Evolutionary conservation across 73 alveolate species (phyloP), one percentile per base, ranked within the genome.

Genomic region (Tetrahymena thermophila): DNA sequence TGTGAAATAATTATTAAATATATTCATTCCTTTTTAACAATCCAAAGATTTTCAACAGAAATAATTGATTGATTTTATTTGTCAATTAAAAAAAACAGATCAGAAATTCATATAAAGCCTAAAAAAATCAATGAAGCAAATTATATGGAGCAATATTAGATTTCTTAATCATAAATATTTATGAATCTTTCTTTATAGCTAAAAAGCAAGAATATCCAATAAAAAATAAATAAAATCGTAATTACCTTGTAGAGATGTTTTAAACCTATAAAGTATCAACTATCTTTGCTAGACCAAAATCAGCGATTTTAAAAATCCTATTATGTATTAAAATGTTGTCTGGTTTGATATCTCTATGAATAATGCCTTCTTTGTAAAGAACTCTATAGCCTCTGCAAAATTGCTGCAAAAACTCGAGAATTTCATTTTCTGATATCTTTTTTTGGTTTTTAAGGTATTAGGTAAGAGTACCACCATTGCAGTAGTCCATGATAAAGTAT

Each of bases 321-420:
- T 95, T 94, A 38, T 95, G 97, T 25, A 95, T 85, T 94, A 95
- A 56, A 93, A 95, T 95, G 17, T 95, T 95, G 0, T 94, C 97
- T 35, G 97, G 97, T 35, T 95, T 95, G 23, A 95, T 55, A 56
- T 95, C 97, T 95, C 97, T 95, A 50, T 95, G 97, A 42, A 95
- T 95, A 16, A 95, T 95, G 42, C 94, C 94, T 95, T 95, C 43
- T 71, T 37, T 21, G 19, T 43, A 95, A 31, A 95, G 85, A 42
- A 85, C 97, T 14, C 97, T 89, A 43, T 95, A 95, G 43, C 97
- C 97, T 85, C 97, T 95, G 85, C 97, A 95, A 85, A 95, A 95
- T 89, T 95, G 50, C 7, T 94, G 19, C 37, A 95, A 89, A 25
- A 95, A 95, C 15, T 95, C 97, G 9, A 85, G 25, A 34, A 95